A percentile compares a stretch with the other conserved stretches of the same genome.
These are phyloP conservation scores for Blepharisma undulans DNA, from an alignment of 169 alveolate species.

Conservation along the genomic window DNA sequence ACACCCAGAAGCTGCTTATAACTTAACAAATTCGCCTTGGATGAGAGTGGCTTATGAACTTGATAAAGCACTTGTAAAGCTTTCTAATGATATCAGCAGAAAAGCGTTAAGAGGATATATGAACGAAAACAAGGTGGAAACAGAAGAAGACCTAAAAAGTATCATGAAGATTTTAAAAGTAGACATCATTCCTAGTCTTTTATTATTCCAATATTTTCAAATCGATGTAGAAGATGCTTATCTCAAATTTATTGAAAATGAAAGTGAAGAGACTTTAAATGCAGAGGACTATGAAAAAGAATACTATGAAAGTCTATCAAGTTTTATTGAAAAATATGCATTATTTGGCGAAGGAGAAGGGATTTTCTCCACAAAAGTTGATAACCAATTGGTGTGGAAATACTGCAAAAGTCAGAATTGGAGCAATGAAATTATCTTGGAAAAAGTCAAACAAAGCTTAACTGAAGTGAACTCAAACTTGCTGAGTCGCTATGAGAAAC, in stretches of 20 bases:
- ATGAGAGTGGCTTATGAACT: conserved; percentile 84
- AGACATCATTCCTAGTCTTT: conserved; percentile 53
- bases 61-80: conserved; percentile 80
- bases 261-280: neutral
- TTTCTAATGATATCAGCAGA: conserved; percentile 69
- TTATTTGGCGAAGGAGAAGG: conserved; percentile 41
- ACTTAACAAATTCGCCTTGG: conserved; percentile 85
- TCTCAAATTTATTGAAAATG: neutral
- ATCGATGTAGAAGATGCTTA: conserved; percentile 62
- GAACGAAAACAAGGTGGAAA: conserved; percentile 59
- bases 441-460: neutral
- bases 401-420: neutral
- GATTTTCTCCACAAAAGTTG: neutral
- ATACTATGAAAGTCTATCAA: neutral
- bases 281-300: neutral
- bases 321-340: neutral
- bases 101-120: conserved; percentile 64
- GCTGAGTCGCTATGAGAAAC: conserved; percentile 38
- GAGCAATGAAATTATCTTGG: conserved; percentile 27
- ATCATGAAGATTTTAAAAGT: conserved; percentile 63
- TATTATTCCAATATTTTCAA: conserved; percentile 71
- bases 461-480: conserved; percentile 34
- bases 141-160: conserved; percentile 74
- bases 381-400: conserved; percentile 20
- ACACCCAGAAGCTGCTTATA: conserved; percentile 89